A percentile compares a stretch with the other conserved stretches of the same genome.
Conservation (phyloP, 352 stramenopile genomes). For the Blastocystis hominis region DNA sequence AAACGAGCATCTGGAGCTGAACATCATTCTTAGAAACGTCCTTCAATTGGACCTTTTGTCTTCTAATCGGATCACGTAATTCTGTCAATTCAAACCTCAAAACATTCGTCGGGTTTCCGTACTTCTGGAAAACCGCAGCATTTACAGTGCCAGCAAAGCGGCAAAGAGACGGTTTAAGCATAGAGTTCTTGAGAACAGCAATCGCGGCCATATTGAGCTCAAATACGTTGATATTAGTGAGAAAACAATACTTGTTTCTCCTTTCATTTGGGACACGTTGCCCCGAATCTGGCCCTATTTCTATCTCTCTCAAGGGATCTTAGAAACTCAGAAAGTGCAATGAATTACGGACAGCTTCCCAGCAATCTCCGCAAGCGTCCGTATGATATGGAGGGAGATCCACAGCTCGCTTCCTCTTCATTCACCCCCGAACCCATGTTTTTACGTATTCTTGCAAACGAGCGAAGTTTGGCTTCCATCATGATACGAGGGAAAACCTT, state of each 20-base stretch:
- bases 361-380: too few species aligned
- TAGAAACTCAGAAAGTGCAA: too few species aligned
- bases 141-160: constrained; percentile 56
- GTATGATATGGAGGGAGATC: not conserved
- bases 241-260: not conserved
- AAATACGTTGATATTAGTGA: not conserved
- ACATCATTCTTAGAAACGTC: constrained; percentile 48
- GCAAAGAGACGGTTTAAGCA: constrained; percentile 18
- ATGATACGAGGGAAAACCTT: not conserved
- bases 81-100: not conserved
- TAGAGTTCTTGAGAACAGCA: constrained; percentile 2
- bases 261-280: not conserved
- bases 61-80: not conserved
- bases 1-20: constrained; percentile 52
- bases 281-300: not conserved
- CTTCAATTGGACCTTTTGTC: not conserved
- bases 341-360: too few species aligned
- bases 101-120: constrained; percentile 31
- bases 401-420: not conserved
- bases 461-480: not conserved
- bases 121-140: constrained; percentile 56
- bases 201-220: constrained; percentile 13
- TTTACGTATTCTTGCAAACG: not conserved
- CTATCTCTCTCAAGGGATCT: too few species aligned
- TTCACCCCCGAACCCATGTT: not conserved